Evolutionary conservation across 176 grass and related monocot species (phyloP), one percentile per base, ranked within the genome.

Genomic region (Rhynchospora tenuis): DNA sequence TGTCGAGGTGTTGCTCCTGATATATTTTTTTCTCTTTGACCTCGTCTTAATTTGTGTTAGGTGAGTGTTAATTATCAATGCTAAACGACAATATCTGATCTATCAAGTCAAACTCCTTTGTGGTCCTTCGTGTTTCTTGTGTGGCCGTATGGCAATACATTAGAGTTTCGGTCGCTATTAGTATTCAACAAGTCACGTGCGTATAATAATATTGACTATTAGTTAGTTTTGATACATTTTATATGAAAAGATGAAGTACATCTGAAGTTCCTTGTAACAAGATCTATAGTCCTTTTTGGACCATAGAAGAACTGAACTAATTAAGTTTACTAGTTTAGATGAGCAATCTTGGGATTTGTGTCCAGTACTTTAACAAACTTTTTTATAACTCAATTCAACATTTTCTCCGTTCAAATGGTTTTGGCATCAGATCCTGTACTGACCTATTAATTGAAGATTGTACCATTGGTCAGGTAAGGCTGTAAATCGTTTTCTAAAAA

Each of bases 251-350:
- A 52, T 29, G 23, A 54, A 27, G 5, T 27, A 22, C 23, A n/a
- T 51, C 26, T 74, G 71, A 17, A 76, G 48, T 44, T 71, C 28
- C 24, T 29, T 76, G 4, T 28, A 29, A 54, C 20, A 76, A 76
- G 28, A 22, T 48, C 20, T 10, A 72, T 46, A 51, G 46, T 14
- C 12, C 0, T 56, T 71, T n/a, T 10, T 33, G 8, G 42, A 71
- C 67, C 38, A 76, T 51, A 76, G 22, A 76, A 55, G 45, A 29
- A 76, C 26, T 55, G 6, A 76, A 76, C 13, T 52, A 76, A 76
- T 6, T 52, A 26, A 23, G 24, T 33, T 51, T 12, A 12, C 33
- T 14, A 23, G 24, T 33, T 74, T 74, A 51, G 13, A 51, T 74
- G 46, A 26, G 46, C 6, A 20, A 74, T 50, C 1, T 77, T 77